Evolutionary conservation across 495 filamentous ascomycete genomes (phyloP), one percentile per base, ranked within the genome.

Genomic region (Penicillium lagena): DNA sequence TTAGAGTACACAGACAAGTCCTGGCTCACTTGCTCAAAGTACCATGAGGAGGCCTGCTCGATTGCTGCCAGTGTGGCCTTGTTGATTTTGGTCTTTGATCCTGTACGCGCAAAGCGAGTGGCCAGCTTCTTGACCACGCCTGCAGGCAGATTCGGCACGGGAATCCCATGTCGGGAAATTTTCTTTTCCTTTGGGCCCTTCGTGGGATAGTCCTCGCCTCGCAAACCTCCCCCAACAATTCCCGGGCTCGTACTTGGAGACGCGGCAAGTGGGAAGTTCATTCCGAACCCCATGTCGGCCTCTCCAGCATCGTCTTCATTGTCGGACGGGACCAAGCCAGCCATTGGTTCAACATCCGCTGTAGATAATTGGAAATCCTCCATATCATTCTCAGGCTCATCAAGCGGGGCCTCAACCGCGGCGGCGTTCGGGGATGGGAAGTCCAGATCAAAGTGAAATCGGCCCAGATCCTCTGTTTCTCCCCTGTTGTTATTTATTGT

Each of bases 11-110:
- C 80, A 4, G 77, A 78, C 46, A 96, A 68, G 55, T 94, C 87
- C 17, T 87, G 86, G 44, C 85, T 77, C 11, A 83, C 70, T 60
- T 95, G 90, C 54, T 91, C 85, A 56, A 95, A 94, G 63, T 88
- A 96, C 81, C 85, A 89, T 30, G 90, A 86, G 12, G 83, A 85
- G 12, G 88, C 87, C 54, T 86, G 81, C 58, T 83, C 79, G 32
- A 96, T 82, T 17, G 80, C 81, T 12, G 77, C 74, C 41, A 95
- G 67, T 1, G 83, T 81, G 28, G 89, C 85, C 32, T 83, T 80
- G 46, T 71, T 79, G 40, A 96, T 79, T 50, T 79, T 85, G 0
- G 77, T 62, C 49, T 82, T 87, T 35, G 66, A 67, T 4, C 71
- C 73, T 9, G 76, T 72, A 40, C 80, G 82, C 22, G 79, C 73